Evolutionary conservation across 2,329 filamentous ascomycete genomes (phyloP), one percentile per base, ranked within the genome.

Genomic region (Coniochaeta ligniaria): DNA sequence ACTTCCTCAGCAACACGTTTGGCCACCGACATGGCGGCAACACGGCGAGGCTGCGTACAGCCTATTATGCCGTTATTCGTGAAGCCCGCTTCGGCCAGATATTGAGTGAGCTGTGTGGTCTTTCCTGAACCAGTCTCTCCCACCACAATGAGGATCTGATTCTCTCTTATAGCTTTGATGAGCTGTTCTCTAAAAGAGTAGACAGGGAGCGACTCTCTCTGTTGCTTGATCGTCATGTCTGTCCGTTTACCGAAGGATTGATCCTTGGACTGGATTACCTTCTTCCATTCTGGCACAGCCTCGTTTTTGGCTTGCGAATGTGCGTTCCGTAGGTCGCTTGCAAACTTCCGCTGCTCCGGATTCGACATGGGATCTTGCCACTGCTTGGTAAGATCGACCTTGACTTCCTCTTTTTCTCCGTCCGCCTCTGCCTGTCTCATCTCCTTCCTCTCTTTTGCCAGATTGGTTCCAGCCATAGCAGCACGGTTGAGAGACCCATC

Each of bases 281-380:
- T 86, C 75, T 96, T 97, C 95, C 95, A 98, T 73, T 98, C 95
- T 0, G 95, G 94, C 16, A 96, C 81, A 6, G 86, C 83, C 16
- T 91, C 89, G 0, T 84, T 75, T 66, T 84, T 84, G 6, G 84
- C 80, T 63, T 79, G 78, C 55, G 74, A 77, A 64, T 87, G 85
- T 0, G 87, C 81, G 64, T 85, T 89, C 60, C 91, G 85, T 57
- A 98, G 73, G 66, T 98, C 95, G 65, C 88, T 88, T 1, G 95
- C 95, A 74, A 99, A 99, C 65, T 95, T 89, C 60, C 90, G 84
- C 71, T 93, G 86, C 65, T 95, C 90, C 1, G 91, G 88, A 26
- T 88, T 85, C 16, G 92, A 89, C 93, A 99, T 96, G 0, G 95
- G 95, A 72, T 99, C 95, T 61, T 97, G 90, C 96, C 96, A 99